Evolutionary conservation across 75 land plant genomes (phyloP).

Genomic region (Azolla pinnata): DNA sequence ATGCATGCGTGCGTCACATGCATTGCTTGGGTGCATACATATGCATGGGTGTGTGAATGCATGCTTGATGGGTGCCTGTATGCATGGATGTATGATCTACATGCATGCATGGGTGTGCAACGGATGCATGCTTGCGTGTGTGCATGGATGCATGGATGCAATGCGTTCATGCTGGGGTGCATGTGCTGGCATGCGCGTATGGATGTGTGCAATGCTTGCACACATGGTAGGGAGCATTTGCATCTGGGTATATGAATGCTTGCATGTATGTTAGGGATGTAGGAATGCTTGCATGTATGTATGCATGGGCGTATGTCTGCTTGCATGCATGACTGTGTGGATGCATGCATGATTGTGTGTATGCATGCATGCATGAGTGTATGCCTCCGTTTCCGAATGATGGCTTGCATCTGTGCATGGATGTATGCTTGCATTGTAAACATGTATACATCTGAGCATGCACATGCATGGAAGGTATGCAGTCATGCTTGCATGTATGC

Average conservation of each 20-base stretch:
- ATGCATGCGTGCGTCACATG: not conserved
- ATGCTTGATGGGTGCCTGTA: too few species aligned
- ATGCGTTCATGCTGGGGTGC: too few species aligned
- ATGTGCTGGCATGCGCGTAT: too few species aligned
- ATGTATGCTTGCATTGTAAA: not conserved
- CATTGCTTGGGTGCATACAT: too few species aligned
- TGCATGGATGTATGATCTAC: too few species aligned
- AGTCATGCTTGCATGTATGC: not conserved
- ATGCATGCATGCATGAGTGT: not conserved
- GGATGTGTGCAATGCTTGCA: too few species aligned
- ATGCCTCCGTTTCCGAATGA: not conserved
- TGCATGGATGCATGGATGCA: too few species aligned
- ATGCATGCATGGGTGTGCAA: too few species aligned
- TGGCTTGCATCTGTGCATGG: not conserved
- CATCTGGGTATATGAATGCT: too few species aligned
- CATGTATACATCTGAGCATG: not conserved
- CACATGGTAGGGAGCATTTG: too few species aligned
- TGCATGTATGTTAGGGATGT: not conserved
- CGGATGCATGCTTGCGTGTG: too few species aligned
- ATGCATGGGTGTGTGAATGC: too few species aligned
- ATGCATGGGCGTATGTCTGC: not conserved
- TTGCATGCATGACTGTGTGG: not conserved
- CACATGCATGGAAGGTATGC: not conserved
- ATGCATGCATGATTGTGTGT: not conserved
- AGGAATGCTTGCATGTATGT: not conserved